Evolutionary conservation across 2,329 filamentous ascomycete genomes (phyloP), one percentile per base, ranked within the genome.

Genomic region (Aspergillus sojae): DNA sequence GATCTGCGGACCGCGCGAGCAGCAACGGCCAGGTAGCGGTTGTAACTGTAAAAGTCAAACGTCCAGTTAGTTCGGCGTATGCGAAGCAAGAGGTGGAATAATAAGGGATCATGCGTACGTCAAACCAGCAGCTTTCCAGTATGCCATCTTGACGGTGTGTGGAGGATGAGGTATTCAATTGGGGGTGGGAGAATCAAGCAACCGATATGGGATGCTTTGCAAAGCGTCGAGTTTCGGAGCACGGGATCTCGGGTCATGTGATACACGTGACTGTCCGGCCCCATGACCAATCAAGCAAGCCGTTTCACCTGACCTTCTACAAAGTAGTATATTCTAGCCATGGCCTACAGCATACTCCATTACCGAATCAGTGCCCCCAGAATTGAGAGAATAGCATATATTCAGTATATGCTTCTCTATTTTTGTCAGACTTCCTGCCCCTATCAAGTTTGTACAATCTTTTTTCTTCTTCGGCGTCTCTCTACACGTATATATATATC

Each of bases 121-220:
- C 80, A 98, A 86, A 83, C 95, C 95, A 81, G 95, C 92, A 79
- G 94, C 89, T 91, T 97, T 98, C 95, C 94, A 99, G 86, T 94
- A 94, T 84, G 91, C 86, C 95, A 98, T 99, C 85, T 88, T 92
- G 88, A 78, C 69, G 64, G 69, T 70, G 69, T 71, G 68, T 64
- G 62, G 64, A 66, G 67, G 68, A 68, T 67, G 67, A 65, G 68
- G 66, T 67, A 62, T 73, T 74, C 60, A 67, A 70, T 71, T 69
- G 68, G 70, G 70, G 67, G 68, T 50, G 67, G 68, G 65, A 71
- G 66, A 70, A 72, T 58, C 63, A 54, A 71, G 68, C 64, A 70
- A 67, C 70, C 67, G 68, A 36, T 55, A 39, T 21, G 30, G 74
- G 68, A 67, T 64, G 67, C 68, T 67, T 72, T 75, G 72, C 70